phyloP scores from a whole-genome alignment of 1,139 yeast genomes.

The Zygosaccharomyces pseudobailii region DNA sequence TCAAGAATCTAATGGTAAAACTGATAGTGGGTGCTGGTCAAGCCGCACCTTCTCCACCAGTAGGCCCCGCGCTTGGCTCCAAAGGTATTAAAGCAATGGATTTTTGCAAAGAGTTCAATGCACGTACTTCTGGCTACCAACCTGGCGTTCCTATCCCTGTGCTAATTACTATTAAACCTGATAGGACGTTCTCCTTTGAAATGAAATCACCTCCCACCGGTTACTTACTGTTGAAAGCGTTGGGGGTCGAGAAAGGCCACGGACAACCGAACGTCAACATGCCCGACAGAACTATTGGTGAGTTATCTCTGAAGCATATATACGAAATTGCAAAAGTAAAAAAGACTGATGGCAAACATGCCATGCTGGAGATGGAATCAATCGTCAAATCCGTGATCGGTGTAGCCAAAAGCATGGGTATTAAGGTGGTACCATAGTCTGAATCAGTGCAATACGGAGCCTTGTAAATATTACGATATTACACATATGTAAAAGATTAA shows the following conservation, averaged over 20 bases:
- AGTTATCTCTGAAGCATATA: slow-evolving; percentile 77
- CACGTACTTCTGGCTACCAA: slow-evolving; percentile 80
- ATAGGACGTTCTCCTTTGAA: slow-evolving; percentile 80
- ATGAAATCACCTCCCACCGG: slow-evolving; percentile 91
- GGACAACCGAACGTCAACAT: slow-evolving; percentile 42
- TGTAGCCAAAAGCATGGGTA: slow-evolving; percentile 85
- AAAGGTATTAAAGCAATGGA: slow-evolving; percentile 98
- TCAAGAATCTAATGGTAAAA: slow-evolving; percentile 58
- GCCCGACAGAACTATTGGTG: slow-evolving; percentile 51
- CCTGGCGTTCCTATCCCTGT: slow-evolving; percentile 93
- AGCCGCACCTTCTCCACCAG: slow-evolving; percentile 99
- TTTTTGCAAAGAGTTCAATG: slow-evolving; percentile 96
- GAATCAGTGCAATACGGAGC: neutral
- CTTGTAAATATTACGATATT: slow-evolving; percentile 6
- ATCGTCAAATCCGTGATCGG: slow-evolving; percentile 80
- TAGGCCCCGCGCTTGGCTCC: slow-evolving; percentile 98
- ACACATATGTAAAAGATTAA: neutral
- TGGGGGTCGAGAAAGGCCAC: slow-evolving; percentile 62
- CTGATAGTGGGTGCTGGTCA: slow-evolving; percentile 97
- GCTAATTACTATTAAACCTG: slow-evolving; percentile 81
- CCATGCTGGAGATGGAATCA: slow-evolving; percentile 62
- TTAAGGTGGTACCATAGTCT: slow-evolving; percentile 63
- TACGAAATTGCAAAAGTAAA: slow-evolving; percentile 95
- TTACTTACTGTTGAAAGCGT: slow-evolving; percentile 78
- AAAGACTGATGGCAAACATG: slow-evolving; percentile 78